A percentile compares a stretch with the other conserved stretches of the same genome.
phyloP scores from a whole-genome alignment of 2,329 filamentous ascomycete species.

The Fusarium setosum region DNA sequence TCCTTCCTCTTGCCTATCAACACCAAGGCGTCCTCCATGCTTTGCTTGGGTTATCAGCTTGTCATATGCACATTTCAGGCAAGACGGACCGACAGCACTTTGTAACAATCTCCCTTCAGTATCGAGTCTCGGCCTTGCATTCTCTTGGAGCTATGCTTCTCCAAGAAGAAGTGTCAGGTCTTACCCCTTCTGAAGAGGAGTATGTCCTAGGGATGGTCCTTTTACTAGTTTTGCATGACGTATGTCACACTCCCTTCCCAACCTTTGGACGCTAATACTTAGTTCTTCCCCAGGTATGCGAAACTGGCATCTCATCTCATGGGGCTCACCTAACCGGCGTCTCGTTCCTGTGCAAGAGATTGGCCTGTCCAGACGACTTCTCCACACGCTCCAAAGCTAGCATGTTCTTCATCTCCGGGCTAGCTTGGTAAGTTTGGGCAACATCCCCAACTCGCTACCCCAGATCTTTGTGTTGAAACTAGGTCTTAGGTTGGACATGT shows the following conservation, averaged over 20 bases:
- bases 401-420: constrained; percentile 40
- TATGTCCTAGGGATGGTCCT: constrained; percentile 39
- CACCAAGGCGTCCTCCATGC: constrained; percentile 43
- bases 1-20: constrained; percentile 39
- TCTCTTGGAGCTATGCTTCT: constrained; percentile 32
- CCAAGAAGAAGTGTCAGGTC: constrained; percentile 26
- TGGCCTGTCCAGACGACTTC: constrained; percentile 24
- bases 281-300: constrained; percentile 34
- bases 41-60: constrained; percentile 40
- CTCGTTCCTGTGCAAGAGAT: constrained; percentile 41
- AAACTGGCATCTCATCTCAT: constrained; percentile 41
- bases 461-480: background rate
- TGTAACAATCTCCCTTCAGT: constrained; percentile 31
- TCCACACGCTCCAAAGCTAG: constrained; percentile 27
- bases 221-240: constrained; percentile 42
- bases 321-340: constrained; percentile 44
- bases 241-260: background rate
- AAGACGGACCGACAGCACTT: constrained; percentile 10
- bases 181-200: constrained; percentile 35
- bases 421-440: constrained; percentile 40
- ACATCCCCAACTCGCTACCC: background rate
- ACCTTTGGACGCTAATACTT: fast-evolving
- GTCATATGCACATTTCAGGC: constrained; percentile 37
- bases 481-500: constrained; percentile 39
- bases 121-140: constrained; percentile 37